A percentile compares a stretch with the other conserved stretches of the same genome.
phyloP scores from a whole-genome alignment of 257 asterid species.

The Solanum rostratum region DNA sequence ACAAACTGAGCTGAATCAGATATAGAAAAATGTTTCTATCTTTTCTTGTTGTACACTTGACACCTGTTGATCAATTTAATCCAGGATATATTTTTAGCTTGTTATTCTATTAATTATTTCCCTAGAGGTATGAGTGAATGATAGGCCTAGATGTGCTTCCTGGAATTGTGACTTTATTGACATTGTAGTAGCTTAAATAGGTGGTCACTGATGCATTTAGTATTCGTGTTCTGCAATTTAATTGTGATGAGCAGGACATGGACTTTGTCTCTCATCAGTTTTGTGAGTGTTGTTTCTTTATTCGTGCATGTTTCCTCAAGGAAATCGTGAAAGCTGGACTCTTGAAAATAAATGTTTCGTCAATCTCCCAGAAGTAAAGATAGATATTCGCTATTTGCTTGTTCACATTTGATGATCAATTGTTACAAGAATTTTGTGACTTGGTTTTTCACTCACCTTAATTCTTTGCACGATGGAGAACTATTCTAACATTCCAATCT shows the following conservation, averaged over 20 bases:
- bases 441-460: background rate
- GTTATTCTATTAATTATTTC: background rate
- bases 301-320: background rate
- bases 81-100: background rate
- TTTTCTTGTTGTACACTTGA: background rate
- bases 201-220: background rate
- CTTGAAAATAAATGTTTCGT: background rate
- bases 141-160: background rate
- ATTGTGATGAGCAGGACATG: background rate
- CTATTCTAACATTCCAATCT: background rate
- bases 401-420: background rate
- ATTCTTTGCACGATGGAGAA: background rate
- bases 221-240: background rate
- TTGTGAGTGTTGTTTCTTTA: background rate
- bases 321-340: background rate
- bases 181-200: background rate
- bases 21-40: background rate
- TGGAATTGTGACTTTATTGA: background rate
- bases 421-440: background rate
- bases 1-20: background rate
- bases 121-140: background rate
- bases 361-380: background rate
- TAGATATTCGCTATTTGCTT: background rate
- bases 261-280: background rate
- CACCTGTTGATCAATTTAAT: background rate